Evolutionary conservation across 1,139 yeast genomes (phyloP), one percentile per base, ranked within the genome.

Genomic region (Hemisphaericaspora subhashii): DNA sequence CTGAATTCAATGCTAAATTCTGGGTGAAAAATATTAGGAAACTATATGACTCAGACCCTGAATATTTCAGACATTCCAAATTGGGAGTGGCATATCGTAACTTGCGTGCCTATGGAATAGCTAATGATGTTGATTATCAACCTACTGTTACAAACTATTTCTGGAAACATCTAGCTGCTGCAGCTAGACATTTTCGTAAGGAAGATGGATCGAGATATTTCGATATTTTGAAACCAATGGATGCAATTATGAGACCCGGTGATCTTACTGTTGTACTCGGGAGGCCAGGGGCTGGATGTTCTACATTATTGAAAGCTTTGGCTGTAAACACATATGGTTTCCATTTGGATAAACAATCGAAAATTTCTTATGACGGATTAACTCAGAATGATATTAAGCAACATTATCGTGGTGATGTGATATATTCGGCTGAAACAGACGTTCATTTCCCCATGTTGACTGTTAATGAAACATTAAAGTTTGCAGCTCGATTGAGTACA

Each of bases 61-160:
- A 81, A 2, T 72, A 79, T 53, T 84, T 76, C 59, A 79, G 79
- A 50, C 79, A 79, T 10, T 69, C 79, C 30, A 68, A 77, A 12
- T 62, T 85, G 41, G 94, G 95, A 8, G 68, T 87, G 28, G 74
- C 83, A 5, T 87, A 81, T 70, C 73, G 75, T 43, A 64, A 85
- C 49, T 62, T 88, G 47, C 64, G 84, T 40, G 92, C 89, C 1
- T 76, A 70, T 47, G 96, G 96, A 43, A 72, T 74, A 42, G 88
- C 90, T 10, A 69, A 84, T 3, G 92, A 83, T 53, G 76, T 88
- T 3, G 92, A 85, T 52, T 87, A 83, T 61, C 95, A 86, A 60
- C 66, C 83, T 15, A 86, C 88, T 1, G 81, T 84, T 10, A 52
- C 71, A 10, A 53, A 29, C 18, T 29, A 17, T 18, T 3, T 8